Base-by-base conservation (phyloP, 2,329 filamentous ascomycete genomes). In the Exophiala lecanii-corni region DNA sequence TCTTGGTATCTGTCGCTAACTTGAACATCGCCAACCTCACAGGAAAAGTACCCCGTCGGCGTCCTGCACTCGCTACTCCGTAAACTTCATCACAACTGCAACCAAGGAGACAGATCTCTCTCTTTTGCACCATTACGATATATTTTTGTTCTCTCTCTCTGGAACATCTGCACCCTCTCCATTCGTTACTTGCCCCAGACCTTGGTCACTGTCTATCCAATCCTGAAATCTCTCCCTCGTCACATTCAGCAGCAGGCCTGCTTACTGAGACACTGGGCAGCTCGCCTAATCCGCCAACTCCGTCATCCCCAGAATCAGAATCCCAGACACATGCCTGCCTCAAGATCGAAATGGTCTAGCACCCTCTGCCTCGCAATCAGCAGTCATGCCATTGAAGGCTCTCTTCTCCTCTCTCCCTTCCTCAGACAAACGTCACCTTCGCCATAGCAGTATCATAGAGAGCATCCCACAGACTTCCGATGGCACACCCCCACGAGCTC, bases 371-470 rank as follows among this genome's bases (percentile, higher is more conserved):
- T 21, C 33, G 21, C 20, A 30, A 12, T 28, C 32, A n/a, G 19
- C n/a, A 23, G 36, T 31, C 26, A 51, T 51, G 49, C 39, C 49
- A n/a, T 39, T 51, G 36, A 40, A 43, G 30, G 47, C 45, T 32
- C 40, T 51, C 9, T 39, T 51, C 15, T 44, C 49, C 19, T 41
- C 37, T 12, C 23, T 26, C 23, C 38, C 49, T 33, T 39, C 39
- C n/a, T 35, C 41, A 13, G 42, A 39, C 35, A 16, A 36, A 23
- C 13, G 39, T 33, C 49, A 49, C 34, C 45, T 45, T 7, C 39
- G 49, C 39, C 49, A 49, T 21, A 44, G 49, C 33, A 51, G 42
- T 34, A 46, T 46, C 28, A 21, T 49, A 23, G 45, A 49, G 30
- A 44, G 47, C 45, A 31, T 34, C 25, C 34, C 35, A 26, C 16